These are phyloP conservation scores for Nannochloropsis gaditana DNA, from an alignment of 108 stramenopile genomes.

Conservation along the genomic window DNA sequence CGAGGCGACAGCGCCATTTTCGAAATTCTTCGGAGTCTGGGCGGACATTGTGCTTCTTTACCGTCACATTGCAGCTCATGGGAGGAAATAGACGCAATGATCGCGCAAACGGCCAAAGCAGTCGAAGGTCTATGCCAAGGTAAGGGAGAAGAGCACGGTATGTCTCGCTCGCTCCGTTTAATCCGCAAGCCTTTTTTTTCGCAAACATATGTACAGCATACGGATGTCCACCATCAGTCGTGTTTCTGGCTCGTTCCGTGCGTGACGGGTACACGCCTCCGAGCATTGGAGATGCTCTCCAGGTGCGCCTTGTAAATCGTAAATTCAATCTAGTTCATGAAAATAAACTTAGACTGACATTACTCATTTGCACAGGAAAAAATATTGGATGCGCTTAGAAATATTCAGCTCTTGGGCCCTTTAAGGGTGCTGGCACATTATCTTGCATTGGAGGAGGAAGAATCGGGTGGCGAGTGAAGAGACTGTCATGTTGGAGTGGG, in stretches of 20 bases:
- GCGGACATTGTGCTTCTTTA: not conserved
- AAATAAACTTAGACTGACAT: not conserved
- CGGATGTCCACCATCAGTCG: not conserved
- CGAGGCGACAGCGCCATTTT: not conserved
- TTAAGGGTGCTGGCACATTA: not conserved
- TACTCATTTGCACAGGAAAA: not conserved
- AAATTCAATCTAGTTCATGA: not conserved
- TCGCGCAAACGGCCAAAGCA: not conserved
- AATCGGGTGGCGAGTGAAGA: no score
- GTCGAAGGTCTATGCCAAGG: not conserved
- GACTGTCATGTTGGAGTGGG: no score
- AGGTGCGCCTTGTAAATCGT: not conserved
- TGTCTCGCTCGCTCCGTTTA: no score
- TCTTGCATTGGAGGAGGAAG: not conserved
- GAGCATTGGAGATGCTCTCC: not conserved
- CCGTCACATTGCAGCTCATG: slow-evolving; percentile 15
- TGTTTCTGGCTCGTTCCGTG: not conserved
- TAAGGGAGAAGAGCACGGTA: not conserved
- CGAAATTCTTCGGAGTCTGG: not conserved
- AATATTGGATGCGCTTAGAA: not conserved
- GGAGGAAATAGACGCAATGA: not conserved
- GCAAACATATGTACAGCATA: not conserved
- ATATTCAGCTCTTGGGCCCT: not conserved
- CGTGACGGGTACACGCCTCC: not conserved
- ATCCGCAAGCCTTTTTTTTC: no score